Evolutionary conservation across 2,329 filamentous ascomycete species (phyloP), one percentile per base, ranked within the genome.

Genomic region (Cladophialophora carrionii): DNA sequence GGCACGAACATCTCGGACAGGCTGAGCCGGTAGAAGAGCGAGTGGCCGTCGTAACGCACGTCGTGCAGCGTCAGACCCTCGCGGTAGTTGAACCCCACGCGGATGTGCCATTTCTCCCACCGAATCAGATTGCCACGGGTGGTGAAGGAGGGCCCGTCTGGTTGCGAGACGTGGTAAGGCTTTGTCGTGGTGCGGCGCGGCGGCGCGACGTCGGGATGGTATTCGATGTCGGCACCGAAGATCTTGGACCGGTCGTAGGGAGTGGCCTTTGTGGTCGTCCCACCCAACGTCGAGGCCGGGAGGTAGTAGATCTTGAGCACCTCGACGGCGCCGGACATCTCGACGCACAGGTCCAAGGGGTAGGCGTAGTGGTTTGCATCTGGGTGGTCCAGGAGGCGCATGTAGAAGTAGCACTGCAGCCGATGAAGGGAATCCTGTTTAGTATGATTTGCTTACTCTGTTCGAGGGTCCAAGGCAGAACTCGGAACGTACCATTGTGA

Each of bases 301-400:
- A 85, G 78, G 41, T 78, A 78, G 67, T 82, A 80, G 57, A 85
- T 78, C 62, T 82, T 80, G 63, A 79, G 80, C 3, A 85, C 81
- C 31, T 81, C 69, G 2, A 85, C 75, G 1, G 81, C 73, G 66
- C 83, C 79, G 7, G 82, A 82, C 55, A 83, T 78, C 70, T 85
- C 83, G 7, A 82, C 81, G 53, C 78, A 81, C 24, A 86, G 76
- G 61, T 85, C 80, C 8, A 86, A 76, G 0, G 85, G 84, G 61
- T 85, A 85, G 3, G 84, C 84, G 69, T 86, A 86, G 72, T 83
- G 82, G 70, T 87, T 86, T 37, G 83, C 79, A 62, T 85, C 82
- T 0, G 73, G 72, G 34, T 83, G 76, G 0, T 77, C 73, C 0
- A 75, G 60, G 0, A 83, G 68, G 3, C 78, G 72, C 74, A 79